Conservation (phyloP, 2,329 filamentous ascomycete genomes). For the Rosellinia necatrix region DNA sequence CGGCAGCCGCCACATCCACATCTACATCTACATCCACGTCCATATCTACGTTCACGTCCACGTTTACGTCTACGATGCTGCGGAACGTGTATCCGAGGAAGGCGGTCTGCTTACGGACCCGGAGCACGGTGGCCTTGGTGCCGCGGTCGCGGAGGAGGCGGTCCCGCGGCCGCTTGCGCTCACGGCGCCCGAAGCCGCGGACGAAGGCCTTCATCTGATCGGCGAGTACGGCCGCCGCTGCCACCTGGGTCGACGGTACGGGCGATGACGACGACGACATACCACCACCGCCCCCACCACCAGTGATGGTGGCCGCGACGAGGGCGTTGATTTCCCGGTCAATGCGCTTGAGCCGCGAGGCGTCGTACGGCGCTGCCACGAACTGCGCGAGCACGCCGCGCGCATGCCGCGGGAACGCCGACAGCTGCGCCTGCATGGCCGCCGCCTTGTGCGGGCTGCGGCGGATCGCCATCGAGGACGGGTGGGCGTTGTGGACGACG, state of each 20-base stretch:
- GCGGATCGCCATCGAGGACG: conserved; percentile 20
- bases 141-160: conserved; percentile 76
- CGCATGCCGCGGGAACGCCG: conserved; percentile 46
- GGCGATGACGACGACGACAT: neutral
- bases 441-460: conserved; percentile 34
- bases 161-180: conserved; percentile 82
- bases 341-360: conserved; percentile 52
- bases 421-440: conserved; percentile 43
- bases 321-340: conserved; percentile 53
- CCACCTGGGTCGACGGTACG: conserved; percentile 26
- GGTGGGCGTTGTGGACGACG: conserved; percentile 10
- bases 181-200: conserved; percentile 60
- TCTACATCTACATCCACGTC: too few species aligned
- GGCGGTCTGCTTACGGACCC: conserved; percentile 78
- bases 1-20: too few species aligned
- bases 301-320: conserved; percentile 35
- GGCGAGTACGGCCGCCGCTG: conserved; percentile 33
- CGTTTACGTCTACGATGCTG: conserved; percentile 44
- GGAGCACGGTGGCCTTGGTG: conserved; percentile 70
- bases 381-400: conserved; percentile 52
- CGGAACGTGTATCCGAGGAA: conserved; percentile 92
- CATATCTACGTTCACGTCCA: too few species aligned
- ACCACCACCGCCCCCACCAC: conserved; percentile 35
- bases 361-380: conserved; percentile 54
- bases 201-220: conserved; percentile 54